Evolutionary conservation across 2,329 filamentous ascomycete genomes (phyloP), one percentile per base, ranked within the genome.

Genomic region (Colletotrichum plurivorum): DNA sequence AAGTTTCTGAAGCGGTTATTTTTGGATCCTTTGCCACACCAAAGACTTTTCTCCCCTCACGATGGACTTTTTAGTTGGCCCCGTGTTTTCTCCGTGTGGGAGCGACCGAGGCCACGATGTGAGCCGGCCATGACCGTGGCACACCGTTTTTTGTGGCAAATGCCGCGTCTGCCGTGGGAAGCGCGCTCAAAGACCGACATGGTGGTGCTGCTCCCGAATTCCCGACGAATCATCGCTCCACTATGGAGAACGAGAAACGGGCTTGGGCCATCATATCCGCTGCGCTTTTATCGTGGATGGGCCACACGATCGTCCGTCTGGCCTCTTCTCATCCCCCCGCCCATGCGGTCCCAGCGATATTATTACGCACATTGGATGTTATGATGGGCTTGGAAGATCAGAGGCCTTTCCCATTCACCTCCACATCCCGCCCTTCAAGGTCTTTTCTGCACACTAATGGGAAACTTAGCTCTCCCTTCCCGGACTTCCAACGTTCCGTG

Each of bases 71-170:
- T 36, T 10, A 36, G 31, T 36, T 36, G 8, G 31, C 31, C 31
- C 89, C n/a, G 36, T 20, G 41, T 15, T 43, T 5, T 10, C 41
- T 43, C 7, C 25, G 41, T 18, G 13, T 43, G 41, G 41, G 13
- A n/a, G 41, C 31, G 41, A 43, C 41, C 13, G 15, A 43, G 41
- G 41, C 41, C 41, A n/a, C 41, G 41, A 43, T 43, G 41, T n/a
- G 41, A 43, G 31, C 31, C 31, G 31, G 10, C 31, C 31, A 36
- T 3, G 31, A 10, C 31, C 31, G 31, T 36, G 31, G 31, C 31
- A 36, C 15, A 15, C 15, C 41, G 41, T 9, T 13, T 39, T 39
- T 39, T 39, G 36, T 9, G 8, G 10, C 41, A 43, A n/a, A n/a
- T n/a, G 41, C 41, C 41, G 41, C 16, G 41, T 15, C 13, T 43